phyloP scores from a whole-genome alignment of 2,329 filamentous ascomycete species.

The Pseudocercospora fuligena region DNA sequence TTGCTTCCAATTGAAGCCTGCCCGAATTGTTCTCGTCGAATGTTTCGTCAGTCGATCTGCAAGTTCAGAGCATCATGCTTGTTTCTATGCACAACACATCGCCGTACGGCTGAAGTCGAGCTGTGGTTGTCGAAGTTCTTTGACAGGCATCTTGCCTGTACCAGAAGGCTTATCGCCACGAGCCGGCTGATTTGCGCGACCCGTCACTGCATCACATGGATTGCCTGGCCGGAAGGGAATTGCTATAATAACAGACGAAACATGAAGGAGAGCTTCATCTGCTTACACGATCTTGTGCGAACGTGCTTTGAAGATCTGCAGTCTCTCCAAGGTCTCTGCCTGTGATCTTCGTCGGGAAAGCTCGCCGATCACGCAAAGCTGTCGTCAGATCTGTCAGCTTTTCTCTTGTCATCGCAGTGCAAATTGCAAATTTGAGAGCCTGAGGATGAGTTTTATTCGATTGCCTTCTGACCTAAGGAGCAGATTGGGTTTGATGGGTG shows the following conservation, averaged over 20 bases:
- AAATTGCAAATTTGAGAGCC: neutral
- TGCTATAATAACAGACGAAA: slow-evolving; percentile 6
- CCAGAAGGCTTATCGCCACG: neutral
- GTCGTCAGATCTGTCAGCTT: slow-evolving; percentile 3
- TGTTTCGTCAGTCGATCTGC: neutral
- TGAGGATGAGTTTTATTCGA: neutral
- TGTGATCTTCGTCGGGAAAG: neutral
- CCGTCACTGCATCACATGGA: slow-evolving; percentile 2
- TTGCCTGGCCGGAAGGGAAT: slow-evolving; percentile 4
- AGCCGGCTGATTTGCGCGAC: slow-evolving; percentile 1
- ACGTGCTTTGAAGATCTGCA: neutral
- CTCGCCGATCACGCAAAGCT: slow-evolving; percentile 1
- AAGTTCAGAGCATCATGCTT: neutral
- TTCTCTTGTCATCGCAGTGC: neutral
- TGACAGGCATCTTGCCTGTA: slow-evolving; percentile 7
- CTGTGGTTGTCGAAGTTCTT: neutral
- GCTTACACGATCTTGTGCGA: neutral
- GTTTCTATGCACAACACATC: neutral
- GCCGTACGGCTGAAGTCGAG: neutral
- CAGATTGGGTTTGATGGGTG: slow-evolving; percentile 7
- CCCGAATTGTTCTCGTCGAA: neutral
- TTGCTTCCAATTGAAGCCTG: neutral
- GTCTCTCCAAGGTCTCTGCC: neutral
- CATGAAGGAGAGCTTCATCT: neutral
- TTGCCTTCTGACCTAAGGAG: neutral